A percentile compares a stretch with the other conserved stretches of the same genome.
phyloP scores from a whole-genome alignment of 2,329 filamentous ascomycete genomes.

The Orbilia blumenaviensis region DNA sequence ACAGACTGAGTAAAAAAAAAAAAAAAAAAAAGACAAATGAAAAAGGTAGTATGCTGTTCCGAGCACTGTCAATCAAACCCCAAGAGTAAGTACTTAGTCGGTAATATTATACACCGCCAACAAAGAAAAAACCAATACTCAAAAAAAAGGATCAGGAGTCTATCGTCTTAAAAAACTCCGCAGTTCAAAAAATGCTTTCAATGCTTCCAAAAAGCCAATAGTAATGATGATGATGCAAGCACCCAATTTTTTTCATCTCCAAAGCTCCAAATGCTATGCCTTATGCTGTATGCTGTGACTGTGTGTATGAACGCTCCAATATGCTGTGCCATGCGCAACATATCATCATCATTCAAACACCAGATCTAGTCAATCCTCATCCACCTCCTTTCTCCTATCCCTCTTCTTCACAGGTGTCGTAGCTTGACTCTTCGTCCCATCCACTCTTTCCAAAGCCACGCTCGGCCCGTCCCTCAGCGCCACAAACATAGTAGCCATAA shows the following conservation, averaged over 20 bases:
- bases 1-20: too few relatives aligned
- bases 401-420: slow-evolving; percentile 28
- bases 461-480: slow-evolving; percentile 43
- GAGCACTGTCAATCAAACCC: neutral
- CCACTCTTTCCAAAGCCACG: slow-evolving; percentile 45
- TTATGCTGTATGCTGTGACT: neutral
- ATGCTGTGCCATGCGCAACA: neutral
- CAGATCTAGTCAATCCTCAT: slow-evolving; percentile 15
- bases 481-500: slow-evolving; percentile 50
- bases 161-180: neutral
- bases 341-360: neutral
- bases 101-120: slow-evolving; percentile 16
- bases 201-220: slow-evolving; percentile 11
- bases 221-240: too few relatives aligned
- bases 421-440: slow-evolving; percentile 11
- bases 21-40: too few relatives aligned
- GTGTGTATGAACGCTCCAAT: neutral
- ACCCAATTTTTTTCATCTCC: neutral
- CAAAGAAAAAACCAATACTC: neutral
- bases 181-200: neutral
- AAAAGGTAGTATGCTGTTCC: neutral
- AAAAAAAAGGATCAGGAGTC: neutral
- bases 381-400: slow-evolving; percentile 3
- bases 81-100: neutral
- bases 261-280: neutral